These are phyloP conservation scores for Coix lacrymajobi DNA, from an alignment of 176 grass and related monocot genomes.

Conservation along the genomic window DNA sequence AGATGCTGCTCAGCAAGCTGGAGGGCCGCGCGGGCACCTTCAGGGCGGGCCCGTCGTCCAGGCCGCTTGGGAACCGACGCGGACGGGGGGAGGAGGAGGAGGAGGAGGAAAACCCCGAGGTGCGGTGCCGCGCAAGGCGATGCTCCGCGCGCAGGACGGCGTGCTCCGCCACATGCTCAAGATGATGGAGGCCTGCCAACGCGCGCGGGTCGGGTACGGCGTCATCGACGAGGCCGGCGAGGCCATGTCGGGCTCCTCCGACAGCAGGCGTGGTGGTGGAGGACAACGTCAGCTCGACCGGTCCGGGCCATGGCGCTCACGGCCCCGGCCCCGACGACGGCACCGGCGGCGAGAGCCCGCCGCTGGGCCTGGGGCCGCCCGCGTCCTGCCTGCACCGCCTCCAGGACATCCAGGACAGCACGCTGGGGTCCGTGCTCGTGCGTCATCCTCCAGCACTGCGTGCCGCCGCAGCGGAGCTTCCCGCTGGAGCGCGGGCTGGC, in stretches of 20 bases:
- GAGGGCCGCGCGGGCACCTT: not conserved
- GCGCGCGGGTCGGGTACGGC: constrained; percentile 79
- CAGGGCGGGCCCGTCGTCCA: not conserved
- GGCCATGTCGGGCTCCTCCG: constrained; percentile 66
- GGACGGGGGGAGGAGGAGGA: not conserved
- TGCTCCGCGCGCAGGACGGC: constrained; percentile 61
- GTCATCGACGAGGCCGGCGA: constrained; percentile 55
- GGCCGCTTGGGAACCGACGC: not conserved
- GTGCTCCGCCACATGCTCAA: constrained; percentile 76
- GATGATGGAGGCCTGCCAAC: constrained; percentile 69
- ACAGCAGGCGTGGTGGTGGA: constrained; percentile 71
- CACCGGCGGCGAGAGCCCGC: not conserved
- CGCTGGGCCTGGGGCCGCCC: not conserved
- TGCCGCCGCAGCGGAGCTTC: constrained; percentile 62
- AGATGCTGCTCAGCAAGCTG: constrained; percentile 59
- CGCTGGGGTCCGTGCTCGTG: constrained; percentile 52
- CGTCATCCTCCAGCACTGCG: constrained; percentile 75
- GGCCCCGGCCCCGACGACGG: not conserved
- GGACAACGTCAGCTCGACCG: constrained; percentile 58
- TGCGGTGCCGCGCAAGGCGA: constrained; percentile 41
- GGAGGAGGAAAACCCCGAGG: constrained; percentile 11
- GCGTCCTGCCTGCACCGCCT: constrained; percentile 38
- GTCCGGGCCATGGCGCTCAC: constrained; percentile 29
- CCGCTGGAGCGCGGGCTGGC: constrained; percentile 48
- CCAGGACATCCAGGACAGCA: constrained; percentile 59